Evolutionary conservation across 352 stramenopile species (phyloP).

Genomic region (Phytopythium montanum): DNA sequence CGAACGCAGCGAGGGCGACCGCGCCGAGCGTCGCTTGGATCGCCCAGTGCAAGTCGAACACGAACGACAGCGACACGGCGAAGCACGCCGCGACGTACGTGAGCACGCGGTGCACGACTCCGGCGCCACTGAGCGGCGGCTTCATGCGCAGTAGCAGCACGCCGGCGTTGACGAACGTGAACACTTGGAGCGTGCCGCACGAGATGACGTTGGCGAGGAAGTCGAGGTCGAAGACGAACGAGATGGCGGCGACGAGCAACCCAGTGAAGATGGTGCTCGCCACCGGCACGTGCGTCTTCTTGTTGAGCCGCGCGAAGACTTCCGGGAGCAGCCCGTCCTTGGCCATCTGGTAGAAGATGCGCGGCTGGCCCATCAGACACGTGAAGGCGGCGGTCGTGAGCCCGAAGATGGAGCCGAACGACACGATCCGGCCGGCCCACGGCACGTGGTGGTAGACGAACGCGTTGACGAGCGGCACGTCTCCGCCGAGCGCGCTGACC

Average conservation of each 20-base stretch:
- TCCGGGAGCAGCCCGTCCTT: slow-evolving; percentile 77
- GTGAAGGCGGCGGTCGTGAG: slow-evolving; percentile 90
- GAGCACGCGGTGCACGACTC: slow-evolving; percentile 47
- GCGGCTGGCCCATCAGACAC: slow-evolving; percentile 89
- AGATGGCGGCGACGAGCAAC: slow-evolving; percentile 65
- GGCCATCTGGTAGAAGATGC: slow-evolving; percentile 92
- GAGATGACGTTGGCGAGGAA: slow-evolving; percentile 92
- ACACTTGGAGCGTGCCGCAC: slow-evolving; percentile 89
- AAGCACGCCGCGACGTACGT: slow-evolving; percentile 61
- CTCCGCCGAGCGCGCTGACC: slow-evolving; percentile 54
- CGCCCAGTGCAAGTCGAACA: slow-evolving; percentile 55
- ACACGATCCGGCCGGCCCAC: slow-evolving; percentile 84
- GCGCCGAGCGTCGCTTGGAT: slow-evolving; percentile 33
- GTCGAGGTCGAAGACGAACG: slow-evolving; percentile 89
- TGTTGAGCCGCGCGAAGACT: slow-evolving; percentile 59
- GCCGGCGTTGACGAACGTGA: slow-evolving; percentile 93
- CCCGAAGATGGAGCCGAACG: slow-evolving; percentile 91
- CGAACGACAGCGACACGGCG: slow-evolving; percentile 59
- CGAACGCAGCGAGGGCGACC: slow-evolving; percentile 36
- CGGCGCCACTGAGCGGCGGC: slow-evolving; percentile 25
- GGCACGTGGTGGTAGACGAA: slow-evolving; percentile 69
- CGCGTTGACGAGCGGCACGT: slow-evolving; percentile 83
- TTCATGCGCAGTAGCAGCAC: slow-evolving; percentile 82
- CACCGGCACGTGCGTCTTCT: slow-evolving; percentile 61
- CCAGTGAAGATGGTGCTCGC: slow-evolving; percentile 89